These are phyloP conservation scores for Ogataea degrootiae DNA, from an alignment of 805 yeast species.

Conservation along the genomic window DNA sequence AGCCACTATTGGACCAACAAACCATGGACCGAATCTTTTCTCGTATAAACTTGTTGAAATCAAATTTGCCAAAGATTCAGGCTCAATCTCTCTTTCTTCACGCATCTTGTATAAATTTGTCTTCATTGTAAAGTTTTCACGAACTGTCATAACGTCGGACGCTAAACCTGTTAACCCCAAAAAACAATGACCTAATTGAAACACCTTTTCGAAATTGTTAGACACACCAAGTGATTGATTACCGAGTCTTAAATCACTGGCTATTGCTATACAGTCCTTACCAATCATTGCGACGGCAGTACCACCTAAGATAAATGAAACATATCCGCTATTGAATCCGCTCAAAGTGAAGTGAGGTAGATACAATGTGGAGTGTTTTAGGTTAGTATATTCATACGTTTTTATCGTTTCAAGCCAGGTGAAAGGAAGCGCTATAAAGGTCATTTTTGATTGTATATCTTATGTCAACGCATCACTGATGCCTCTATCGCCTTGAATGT, in stretches of 20 bases:
- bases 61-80: slow-evolving; percentile 87
- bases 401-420: too few relatives aligned
- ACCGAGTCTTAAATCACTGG: slow-evolving; percentile 91
- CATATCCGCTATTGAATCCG: neutral
- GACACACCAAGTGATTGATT: slow-evolving; percentile 89
- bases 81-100: slow-evolving; percentile 91
- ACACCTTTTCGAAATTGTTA: slow-evolving; percentile 89
- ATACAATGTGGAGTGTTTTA: too few relatives aligned
- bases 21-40: slow-evolving; percentile 92
- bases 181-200: slow-evolving; percentile 79
- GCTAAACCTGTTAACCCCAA: slow-evolving; percentile 95
- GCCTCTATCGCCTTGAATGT: neutral
- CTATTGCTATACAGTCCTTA: slow-evolving; percentile 96
- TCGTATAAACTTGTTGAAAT: slow-evolving; percentile 88
- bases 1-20: slow-evolving; percentile 94
- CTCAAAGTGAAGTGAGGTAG: too few relatives aligned
- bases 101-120: slow-evolving; percentile 84
- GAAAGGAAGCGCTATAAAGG: neutral
- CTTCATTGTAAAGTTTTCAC: slow-evolving; percentile 76
- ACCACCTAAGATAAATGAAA: slow-evolving; percentile 54
- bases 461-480: neutral
- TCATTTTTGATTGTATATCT: slow-evolving; percentile 1
- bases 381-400: too few relatives aligned
- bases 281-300: slow-evolving; percentile 98
- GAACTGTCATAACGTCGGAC: slow-evolving; percentile 83